These are phyloP conservation scores for Sindora glabra DNA, from an alignment of 306 rosid species.

Conservation along the genomic window DNA sequence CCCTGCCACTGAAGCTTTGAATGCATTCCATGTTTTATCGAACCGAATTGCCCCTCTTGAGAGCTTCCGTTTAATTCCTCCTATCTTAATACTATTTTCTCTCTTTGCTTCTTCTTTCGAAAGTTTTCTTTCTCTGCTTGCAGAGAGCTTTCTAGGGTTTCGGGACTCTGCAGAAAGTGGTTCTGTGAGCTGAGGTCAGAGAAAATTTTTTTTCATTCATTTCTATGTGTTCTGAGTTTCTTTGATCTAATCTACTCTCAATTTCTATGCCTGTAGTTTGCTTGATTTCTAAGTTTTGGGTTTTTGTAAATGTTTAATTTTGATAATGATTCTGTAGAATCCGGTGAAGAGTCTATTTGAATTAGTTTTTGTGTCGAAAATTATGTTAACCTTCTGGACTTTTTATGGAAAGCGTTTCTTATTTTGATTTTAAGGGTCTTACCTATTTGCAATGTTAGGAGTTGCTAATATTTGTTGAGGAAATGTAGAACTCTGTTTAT, in stretches of 20 bases:
- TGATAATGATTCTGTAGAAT: constrained; percentile 16
- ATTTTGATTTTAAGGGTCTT: constrained; percentile 10
- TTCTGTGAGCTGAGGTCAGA: constrained; percentile 25
- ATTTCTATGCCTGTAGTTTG: background rate
- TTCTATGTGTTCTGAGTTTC: too few species aligned
- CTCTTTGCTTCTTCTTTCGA: background rate
- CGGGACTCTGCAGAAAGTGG: constrained; percentile 4
- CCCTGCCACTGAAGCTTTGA: constrained; percentile 4
- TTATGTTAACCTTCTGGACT: constrained; percentile 2
- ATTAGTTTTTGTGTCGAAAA: constrained; percentile 11
- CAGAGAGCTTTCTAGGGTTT: constrained; percentile 31
- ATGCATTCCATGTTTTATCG: background rate
- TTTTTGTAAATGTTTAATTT: constrained; percentile 12
- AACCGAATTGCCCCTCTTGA: constrained; percentile 22
- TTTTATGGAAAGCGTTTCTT: background rate
- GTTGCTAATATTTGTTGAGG: background rate
- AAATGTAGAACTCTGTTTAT: background rate
- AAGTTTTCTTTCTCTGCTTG: constrained; percentile 16
- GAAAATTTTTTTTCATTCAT: background rate
- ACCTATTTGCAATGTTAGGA: constrained; percentile 21
- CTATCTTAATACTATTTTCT: background rate
- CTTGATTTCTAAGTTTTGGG: constrained; percentile 15
- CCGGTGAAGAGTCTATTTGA: constrained; percentile 18
- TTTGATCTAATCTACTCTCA: constrained; percentile 21
- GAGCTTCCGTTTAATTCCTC: too few species aligned